phyloP scores from a whole-genome alignment of 2,329 filamentous ascomycete species.

The Sporothrix humicola region DNA sequence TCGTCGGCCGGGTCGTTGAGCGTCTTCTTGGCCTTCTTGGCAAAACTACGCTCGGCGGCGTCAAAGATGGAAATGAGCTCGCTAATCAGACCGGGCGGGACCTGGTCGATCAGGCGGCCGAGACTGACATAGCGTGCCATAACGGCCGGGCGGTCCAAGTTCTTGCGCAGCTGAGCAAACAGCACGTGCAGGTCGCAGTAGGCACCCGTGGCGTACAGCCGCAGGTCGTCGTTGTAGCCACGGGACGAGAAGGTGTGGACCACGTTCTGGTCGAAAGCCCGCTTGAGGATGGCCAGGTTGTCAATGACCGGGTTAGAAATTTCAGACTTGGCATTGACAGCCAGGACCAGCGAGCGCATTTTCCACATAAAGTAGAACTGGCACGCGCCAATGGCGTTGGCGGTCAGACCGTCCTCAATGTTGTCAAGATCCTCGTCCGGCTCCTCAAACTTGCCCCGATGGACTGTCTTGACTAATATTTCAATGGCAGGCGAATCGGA shows the following conservation, averaged over 20 bases:
- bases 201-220: conserved; percentile 74
- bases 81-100: conserved; percentile 66
- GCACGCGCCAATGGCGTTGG: conserved; percentile 74
- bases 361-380: conserved; percentile 98
- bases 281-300: conserved; percentile 60
- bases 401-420: conserved; percentile 78
- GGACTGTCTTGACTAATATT: conserved; percentile 73
- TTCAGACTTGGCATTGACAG: conserved; percentile 60
- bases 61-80: conserved; percentile 77
- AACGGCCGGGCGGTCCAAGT: conserved; percentile 52
- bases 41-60: conserved; percentile 75
- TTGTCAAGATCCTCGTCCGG: conserved; percentile 73
- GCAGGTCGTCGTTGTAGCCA: conserved; percentile 75
- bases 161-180: conserved; percentile 73
- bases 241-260: conserved; percentile 72
- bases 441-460: conserved; percentile 73
- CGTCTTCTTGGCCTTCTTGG: conserved; percentile 69
- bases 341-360: conserved; percentile 63
- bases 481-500: conserved; percentile 64
- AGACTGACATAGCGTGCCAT: conserved; percentile 61
- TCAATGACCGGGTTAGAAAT: conserved; percentile 66
- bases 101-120: conserved; percentile 69
- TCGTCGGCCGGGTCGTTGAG: conserved; percentile 71
- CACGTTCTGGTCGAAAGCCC: conserved; percentile 65
- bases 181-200: conserved; percentile 82